These are phyloP conservation scores for Pseudogymnoascus sp. DNA, from an alignment of 2,329 filamentous ascomycete species.

Conservation along the genomic window DNA sequence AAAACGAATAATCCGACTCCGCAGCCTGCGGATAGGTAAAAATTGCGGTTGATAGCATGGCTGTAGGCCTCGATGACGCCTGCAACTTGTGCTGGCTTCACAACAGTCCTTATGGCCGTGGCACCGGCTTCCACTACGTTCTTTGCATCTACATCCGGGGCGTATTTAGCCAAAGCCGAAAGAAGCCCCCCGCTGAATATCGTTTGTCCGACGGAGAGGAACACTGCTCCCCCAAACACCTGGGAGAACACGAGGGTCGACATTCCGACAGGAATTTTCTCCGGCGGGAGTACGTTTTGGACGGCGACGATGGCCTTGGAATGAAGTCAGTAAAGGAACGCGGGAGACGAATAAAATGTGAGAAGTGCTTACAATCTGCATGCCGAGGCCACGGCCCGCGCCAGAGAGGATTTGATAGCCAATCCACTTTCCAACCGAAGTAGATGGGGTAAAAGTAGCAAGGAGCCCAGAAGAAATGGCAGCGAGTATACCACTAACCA, in stretches of 20 bases:
- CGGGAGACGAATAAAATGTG: slow-evolving; percentile 16
- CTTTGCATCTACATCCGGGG: slow-evolving; percentile 29
- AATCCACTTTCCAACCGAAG: slow-evolving; percentile 21
- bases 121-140: slow-evolving; percentile 37
- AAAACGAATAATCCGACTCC: slow-evolving; percentile 17
- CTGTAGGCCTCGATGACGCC: slow-evolving; percentile 38
- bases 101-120: slow-evolving; percentile 33
- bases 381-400: slow-evolving; percentile 21
- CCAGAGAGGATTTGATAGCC: slow-evolving; percentile 27
- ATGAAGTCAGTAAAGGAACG: not conserved
- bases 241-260: slow-evolving; percentile 32
- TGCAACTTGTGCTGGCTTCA: slow-evolving; percentile 29
- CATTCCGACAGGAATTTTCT: slow-evolving; percentile 29
- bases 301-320: slow-evolving; percentile 29
- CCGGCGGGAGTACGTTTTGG: slow-evolving; percentile 27
- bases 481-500: slow-evolving; percentile 27
- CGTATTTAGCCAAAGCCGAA: slow-evolving; percentile 29
- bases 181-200: slow-evolving; percentile 25
- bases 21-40: slow-evolving; percentile 22
- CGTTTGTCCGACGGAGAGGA: slow-evolving; percentile 27
- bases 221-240: slow-evolving; percentile 29
- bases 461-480: slow-evolving; percentile 32
- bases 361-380: slow-evolving; percentile 23
- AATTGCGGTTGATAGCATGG: slow-evolving; percentile 24
- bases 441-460: slow-evolving; percentile 25